Percentiles rank a stretch among this genome's conserved stretches.
Evolutionary conservation across 805 yeast species (phyloP).

Genomic region (Candida schatavii): DNA sequence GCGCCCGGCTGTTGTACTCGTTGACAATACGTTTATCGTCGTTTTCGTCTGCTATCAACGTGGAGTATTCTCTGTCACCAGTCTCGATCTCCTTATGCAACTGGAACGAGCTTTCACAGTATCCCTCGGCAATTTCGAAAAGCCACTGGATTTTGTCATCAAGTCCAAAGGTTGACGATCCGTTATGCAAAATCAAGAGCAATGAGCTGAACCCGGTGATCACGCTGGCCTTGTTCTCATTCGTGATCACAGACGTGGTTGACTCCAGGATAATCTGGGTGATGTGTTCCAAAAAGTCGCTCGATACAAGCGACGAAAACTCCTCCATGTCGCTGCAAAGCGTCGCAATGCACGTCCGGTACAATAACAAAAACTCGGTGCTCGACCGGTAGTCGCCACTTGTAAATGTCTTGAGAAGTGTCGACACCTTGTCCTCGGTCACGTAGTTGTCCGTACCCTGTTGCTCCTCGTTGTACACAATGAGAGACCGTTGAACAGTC

Average conservation of each 20-base stretch:
- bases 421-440: constrained; percentile 32
- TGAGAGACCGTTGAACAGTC: constrained; percentile 40
- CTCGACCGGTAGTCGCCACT: constrained; percentile 32
- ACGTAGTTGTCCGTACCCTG: constrained; percentile 36
- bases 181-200: constrained; percentile 44
- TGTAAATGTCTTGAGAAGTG: constrained; percentile 32
- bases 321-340: constrained; percentile 51
- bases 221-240: constrained; percentile 36
- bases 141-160: constrained; percentile 45
- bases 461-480: constrained; percentile 33
- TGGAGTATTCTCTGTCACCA: constrained; percentile 43
- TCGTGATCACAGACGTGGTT: constrained; percentile 30
- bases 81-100: constrained; percentile 31
- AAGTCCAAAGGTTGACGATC: constrained; percentile 48
- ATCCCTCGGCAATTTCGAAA: constrained; percentile 44
- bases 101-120: constrained; percentile 25
- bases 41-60: constrained; percentile 32
- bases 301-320: constrained; percentile 36
- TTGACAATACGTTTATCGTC: constrained; percentile 32
- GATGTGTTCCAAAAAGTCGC: constrained; percentile 27
- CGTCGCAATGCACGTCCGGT: constrained; percentile 39
- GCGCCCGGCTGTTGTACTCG: constrained; percentile 30
- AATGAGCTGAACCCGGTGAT: constrained; percentile 38
- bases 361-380: constrained; percentile 41
- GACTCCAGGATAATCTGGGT: constrained; percentile 32